phyloP scores from a whole-genome alignment of 148 eudicot genomes.

The Vaccinium corymbosum region DNA sequence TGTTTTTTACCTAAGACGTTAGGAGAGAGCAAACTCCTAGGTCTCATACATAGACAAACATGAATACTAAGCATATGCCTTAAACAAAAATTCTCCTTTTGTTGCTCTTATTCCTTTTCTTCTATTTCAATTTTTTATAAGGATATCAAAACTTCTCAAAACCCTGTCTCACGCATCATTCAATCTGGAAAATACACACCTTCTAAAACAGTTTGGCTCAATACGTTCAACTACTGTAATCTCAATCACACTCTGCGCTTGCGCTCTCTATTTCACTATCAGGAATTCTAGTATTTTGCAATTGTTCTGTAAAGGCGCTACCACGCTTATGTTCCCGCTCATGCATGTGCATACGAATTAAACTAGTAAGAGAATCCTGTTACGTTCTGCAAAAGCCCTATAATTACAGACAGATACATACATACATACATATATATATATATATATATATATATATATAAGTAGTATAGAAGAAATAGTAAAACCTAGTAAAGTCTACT shows the following conservation, averaged over 20 bases:
- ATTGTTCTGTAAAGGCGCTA: neutral
- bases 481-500: slow-evolving; percentile 64
- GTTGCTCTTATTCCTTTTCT: neutral
- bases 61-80: neutral
- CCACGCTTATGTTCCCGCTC: neutral
- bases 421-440: too few species aligned
- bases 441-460: too few species aligned
- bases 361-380: neutral
- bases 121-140: neutral
- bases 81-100: neutral
- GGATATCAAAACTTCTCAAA: neutral
- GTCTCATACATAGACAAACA: too few species aligned
- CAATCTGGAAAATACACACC: neutral
- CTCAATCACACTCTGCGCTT: neutral
- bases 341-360: neutral
- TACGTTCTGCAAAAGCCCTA: neutral
- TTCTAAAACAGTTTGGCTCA: neutral
- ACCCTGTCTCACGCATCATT: neutral
- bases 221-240: neutral
- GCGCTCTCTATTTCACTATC: neutral
- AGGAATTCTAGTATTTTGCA: neutral
- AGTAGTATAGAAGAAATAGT: neutral
- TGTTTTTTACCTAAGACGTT: too few species aligned
- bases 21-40: too few species aligned
- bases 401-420: neutral